Conservation (phyloP, 352 stramenopile species). For the Salisapilia sapeloensis region DNA sequence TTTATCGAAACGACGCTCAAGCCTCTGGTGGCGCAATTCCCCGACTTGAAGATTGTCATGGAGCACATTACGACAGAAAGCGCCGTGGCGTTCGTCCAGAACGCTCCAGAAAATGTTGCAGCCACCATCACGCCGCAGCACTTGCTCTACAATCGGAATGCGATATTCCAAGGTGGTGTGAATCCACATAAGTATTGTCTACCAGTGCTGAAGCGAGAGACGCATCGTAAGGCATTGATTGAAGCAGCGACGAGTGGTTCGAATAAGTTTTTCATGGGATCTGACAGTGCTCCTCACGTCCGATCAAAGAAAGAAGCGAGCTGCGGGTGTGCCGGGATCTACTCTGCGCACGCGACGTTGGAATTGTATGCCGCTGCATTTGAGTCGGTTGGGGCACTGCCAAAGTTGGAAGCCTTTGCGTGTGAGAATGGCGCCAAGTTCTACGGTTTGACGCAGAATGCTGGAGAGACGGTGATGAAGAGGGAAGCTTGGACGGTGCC, state of each 20-base stretch:
- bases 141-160: slow-evolving; percentile 98
- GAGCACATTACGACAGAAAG: slow-evolving; percentile 98
- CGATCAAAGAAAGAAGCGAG: slow-evolving; percentile 83
- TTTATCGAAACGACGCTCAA: slow-evolving; percentile 95
- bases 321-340: slow-evolving; percentile 92
- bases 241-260: slow-evolving; percentile 81
- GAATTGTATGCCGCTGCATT: slow-evolving; percentile 98
- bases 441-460: slow-evolving; percentile 91
- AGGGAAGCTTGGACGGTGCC: slow-evolving; percentile 86
- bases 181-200: slow-evolving; percentile 99
- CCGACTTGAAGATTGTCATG: slow-evolving; percentile 96
- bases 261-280: slow-evolving; percentile 97
- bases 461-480: slow-evolving; percentile 69
- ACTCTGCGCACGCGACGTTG: slow-evolving; percentile 91
- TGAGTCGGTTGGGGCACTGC: slow-evolving; percentile 83
- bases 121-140: slow-evolving; percentile 99
- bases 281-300: slow-evolving; percentile 94
- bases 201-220: slow-evolving; percentile 96
- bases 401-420: slow-evolving; percentile 90
- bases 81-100: slow-evolving; percentile 89
- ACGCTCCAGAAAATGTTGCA: slow-evolving; percentile 81
- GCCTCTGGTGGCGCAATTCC: slow-evolving; percentile 86
- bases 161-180: slow-evolving; percentile 86
- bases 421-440: slow-evolving; percentile 92
- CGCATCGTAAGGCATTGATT: slow-evolving; percentile 83